Conservation (phyloP, 2,329 filamentous ascomycete species). For the Cryphonectria parasitica region DNA sequence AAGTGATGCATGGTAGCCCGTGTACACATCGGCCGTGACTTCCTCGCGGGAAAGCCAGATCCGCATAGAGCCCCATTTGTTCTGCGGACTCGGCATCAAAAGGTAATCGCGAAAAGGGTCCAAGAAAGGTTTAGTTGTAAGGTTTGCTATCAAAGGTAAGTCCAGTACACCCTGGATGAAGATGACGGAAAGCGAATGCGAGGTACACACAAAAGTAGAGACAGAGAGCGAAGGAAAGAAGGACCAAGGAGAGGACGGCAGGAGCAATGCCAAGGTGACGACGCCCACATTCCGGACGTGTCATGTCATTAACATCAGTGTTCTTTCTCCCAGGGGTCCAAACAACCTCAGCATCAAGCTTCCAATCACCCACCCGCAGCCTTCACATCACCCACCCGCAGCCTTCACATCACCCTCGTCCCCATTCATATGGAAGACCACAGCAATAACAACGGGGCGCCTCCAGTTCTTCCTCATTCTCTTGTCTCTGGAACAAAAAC, state of each 20-base stretch:
- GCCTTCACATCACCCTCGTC: no score
- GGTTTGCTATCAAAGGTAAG: background rate
- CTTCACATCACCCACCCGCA: no score
- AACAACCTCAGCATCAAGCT: no score
- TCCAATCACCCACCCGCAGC: no score
- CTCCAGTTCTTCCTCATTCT: no score
- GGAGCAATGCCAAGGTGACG: background rate
- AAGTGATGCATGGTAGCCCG: background rate
- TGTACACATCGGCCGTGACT: background rate
- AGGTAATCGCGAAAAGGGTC: background rate
- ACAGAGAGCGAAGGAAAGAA: background rate
- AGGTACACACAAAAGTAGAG: no score
- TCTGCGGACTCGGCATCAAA: background rate
- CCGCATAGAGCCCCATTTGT: no score
- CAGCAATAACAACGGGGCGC: no score
- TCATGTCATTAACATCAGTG: background rate
- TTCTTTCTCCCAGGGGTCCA: background rate
- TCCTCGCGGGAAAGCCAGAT: background rate
- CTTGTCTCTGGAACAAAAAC: no score
- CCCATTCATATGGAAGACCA: no score
- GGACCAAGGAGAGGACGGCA: background rate
- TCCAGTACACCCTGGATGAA: background rate
- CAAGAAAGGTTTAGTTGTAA: no score
- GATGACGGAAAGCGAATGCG: no score
- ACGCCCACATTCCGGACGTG: constrained; percentile 14